phyloP scores from a whole-genome alignment of 2,329 filamentous ascomycete species.

The Chrysosphaeria jannelii region DNA sequence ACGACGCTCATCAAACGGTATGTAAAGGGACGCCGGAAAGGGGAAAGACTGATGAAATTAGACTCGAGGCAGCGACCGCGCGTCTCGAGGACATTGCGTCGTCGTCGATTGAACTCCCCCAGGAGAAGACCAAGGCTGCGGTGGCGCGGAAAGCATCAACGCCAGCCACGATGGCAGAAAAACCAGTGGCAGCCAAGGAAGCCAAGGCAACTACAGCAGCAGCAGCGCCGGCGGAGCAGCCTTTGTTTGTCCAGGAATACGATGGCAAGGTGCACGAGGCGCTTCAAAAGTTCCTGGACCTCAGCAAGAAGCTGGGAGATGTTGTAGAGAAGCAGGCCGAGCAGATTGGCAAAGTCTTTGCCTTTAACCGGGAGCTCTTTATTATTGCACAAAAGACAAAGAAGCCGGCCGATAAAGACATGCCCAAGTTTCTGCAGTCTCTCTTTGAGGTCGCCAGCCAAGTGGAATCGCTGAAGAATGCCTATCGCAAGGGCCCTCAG shows the following conservation, averaged over 20 bases:
- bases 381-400: conserved; percentile 71
- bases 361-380: conserved; percentile 64
- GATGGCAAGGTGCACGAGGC: no score
- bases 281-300: conserved; percentile 46
- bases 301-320: conserved; percentile 51
- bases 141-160: no score
- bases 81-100: conserved; percentile 88
- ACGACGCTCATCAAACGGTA: conserved; percentile 97
- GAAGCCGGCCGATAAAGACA: conserved; percentile 50
- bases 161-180: no score
- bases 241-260: no score
- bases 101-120: conserved; percentile 30
- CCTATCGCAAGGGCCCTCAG: conserved; percentile 42
- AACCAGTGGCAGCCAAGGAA: no score
- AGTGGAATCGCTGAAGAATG: conserved; percentile 55
- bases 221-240: conserved; percentile 15
- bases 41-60: conserved; percentile 12
- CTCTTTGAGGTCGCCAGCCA: conserved; percentile 53
- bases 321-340: conserved; percentile 46
- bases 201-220: no score
- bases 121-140: no score
- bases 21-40: no score
- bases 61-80: conserved; percentile 88
- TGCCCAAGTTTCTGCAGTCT: conserved; percentile 40
- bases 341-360: conserved; percentile 33